Evolutionary conservation across 2,329 filamentous ascomycete species (phyloP), one percentile per base, ranked within the genome.

Genomic region (Emergomyces africanus): DNA sequence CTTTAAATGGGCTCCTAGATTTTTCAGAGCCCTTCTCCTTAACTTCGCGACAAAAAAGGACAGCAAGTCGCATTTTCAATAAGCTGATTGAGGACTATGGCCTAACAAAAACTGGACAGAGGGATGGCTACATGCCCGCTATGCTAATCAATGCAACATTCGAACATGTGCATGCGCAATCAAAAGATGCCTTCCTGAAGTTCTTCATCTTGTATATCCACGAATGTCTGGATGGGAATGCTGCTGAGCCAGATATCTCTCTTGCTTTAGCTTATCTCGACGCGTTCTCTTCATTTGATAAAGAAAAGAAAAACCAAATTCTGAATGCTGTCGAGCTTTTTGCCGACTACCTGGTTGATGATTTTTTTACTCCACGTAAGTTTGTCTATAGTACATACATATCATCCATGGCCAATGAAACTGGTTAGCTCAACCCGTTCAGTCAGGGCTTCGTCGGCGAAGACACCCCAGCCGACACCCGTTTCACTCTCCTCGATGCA

Each of bases 391-490:
- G 46, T 28, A 25, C 46, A 30, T 49, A 49, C 30, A 2, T 30
- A n/a, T n/a, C n/a, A n/a, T n/a, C 30, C 12, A 49, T 49, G 25
- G 23, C 12, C 2, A 25, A 28, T 18, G 18, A 8, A 6, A n/a
- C 23, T 30, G 10, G 23, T 49, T 30, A 49, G 30, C 46, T 49
- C 46, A 49, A 18, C 12, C 5, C 30, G 15, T 14, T 49, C 44
- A 65, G 64, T 65, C 41, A 65, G 54, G 55, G 62, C 62, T 42
- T 62, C 60, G 33, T 58, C 57, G 28, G 57, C 14, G 28, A 65
- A 60, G 54, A 64, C 62, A 46, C 59, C 64, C 46, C 64, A 64
- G 54, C 61, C 61, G 15, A 64, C 62, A 41, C 63, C 64, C 20
- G 41, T 57, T 35, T 28, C 20, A 28, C 46, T 49, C 9, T 49